Evolutionary conservation across 768 basidiomycete species (phyloP).

Genomic region (Polyporus arcularius): DNA sequence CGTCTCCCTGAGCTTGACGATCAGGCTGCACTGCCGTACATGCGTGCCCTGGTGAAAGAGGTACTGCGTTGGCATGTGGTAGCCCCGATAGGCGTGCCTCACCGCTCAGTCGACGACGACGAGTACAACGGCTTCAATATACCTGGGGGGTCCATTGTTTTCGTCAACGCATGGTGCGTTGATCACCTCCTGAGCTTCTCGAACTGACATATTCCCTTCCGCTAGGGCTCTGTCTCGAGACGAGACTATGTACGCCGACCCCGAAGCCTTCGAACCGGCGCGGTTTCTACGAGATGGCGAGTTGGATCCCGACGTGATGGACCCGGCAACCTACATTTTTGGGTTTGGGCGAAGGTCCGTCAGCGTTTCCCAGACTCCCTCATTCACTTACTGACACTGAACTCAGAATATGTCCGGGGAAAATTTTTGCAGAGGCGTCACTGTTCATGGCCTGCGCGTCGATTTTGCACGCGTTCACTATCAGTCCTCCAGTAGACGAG

Average conservation of each 20-base stretch:
- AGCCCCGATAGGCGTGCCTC: conserved; percentile 14
- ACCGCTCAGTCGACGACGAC: conserved; percentile 20
- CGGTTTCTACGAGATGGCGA: conserved; percentile 36
- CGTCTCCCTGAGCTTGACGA: conserved; percentile 22
- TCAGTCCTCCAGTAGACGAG: neutral
- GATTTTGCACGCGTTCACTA: neutral
- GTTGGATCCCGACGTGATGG: conserved; percentile 10
- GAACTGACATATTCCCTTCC: neutral
- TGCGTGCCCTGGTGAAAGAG: conserved; percentile 25
- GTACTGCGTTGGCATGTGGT: conserved; percentile 24
- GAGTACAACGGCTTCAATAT: conserved; percentile 25
- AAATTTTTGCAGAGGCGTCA: neutral
- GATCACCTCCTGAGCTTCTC: neutral
- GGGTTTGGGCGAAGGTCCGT: conserved; percentile 16
- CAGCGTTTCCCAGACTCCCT: neutral
- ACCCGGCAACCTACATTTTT: conserved; percentile 9
- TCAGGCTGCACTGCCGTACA: conserved; percentile 24
- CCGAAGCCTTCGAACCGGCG: conserved; percentile 43
- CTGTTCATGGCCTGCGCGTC: neutral
- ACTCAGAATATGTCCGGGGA: conserved; percentile 6
- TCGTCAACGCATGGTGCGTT: neutral
- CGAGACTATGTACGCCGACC: conserved; percentile 37
- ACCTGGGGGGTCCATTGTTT: conserved; percentile 28
- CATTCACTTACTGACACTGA: neutral
- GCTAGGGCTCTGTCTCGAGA: conserved; percentile 40